Evolutionary conservation across 2,329 filamentous ascomycete genomes (phyloP), one percentile per base, ranked within the genome.

Genomic region (Neonectria coccinea): DNA sequence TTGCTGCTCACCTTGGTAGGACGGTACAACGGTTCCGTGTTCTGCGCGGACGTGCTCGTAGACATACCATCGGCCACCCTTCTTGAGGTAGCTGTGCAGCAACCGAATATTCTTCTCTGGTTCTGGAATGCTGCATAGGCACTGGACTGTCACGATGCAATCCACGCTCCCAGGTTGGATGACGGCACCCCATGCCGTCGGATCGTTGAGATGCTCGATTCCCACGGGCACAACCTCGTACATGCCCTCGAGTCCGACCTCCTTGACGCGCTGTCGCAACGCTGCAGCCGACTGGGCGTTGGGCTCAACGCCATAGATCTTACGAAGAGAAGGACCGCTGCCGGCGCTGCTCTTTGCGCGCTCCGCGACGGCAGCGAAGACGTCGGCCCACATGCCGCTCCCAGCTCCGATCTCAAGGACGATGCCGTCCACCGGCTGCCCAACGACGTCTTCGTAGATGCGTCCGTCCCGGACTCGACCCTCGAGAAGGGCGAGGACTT

Each of bases 341-440:
- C 60, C 56, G 20, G 58, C 56, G 14, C 68, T 67, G 22, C 66
- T 52, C 52, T 63, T 64, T 47, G 56, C 33, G 25, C 66, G 62
- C 27, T 64, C 64, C 27, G 64, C 56, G 56, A 79, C 71, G 27
- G 74, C 72, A 50, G 76, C 73, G 59, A 89, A 87, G 18, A 89
- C 75, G 33, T 84, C 80, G 3, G 87, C 83, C 88, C 88, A 91
- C 74, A 88, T 81, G 3, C 89, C 89, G 2, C 78, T 82, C 3
- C 87, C 89, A 1, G 89, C 84, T 3, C 89, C 89, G 56, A 91
- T 82, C 76, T 92, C 89, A 45, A 91, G 75, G 5, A 89, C 84
- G 2, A 84, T 79, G 4, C 88, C 87, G 0, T 73, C 70, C 6
- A 88, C 77, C 3, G 81, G 81, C 61, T 77, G 72, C 57, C 75